phyloP scores from a whole-genome alignment of 495 filamentous ascomycete genomes.

The Clavariopsis aquatica region DNA sequence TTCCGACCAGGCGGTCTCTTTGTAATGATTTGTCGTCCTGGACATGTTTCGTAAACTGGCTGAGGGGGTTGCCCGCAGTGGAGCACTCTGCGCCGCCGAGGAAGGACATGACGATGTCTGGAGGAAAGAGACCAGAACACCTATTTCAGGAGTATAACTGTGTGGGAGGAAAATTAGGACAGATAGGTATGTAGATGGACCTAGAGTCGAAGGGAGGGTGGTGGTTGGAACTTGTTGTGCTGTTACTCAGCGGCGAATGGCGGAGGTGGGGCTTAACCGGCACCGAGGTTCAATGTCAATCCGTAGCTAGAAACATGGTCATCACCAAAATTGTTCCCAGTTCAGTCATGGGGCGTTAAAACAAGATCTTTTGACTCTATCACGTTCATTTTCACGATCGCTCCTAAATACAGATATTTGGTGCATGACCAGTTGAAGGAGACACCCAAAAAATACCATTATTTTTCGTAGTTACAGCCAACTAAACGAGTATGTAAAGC shows the following conservation, averaged over 20 bases:
- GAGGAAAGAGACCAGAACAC: background rate
- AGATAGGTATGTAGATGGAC: background rate
- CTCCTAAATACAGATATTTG: no score
- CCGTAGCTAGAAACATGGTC: no score
- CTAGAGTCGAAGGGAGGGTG: background rate
- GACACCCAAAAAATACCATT: background rate
- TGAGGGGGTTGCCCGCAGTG: conserved; percentile 91
- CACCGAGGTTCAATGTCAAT: background rate
- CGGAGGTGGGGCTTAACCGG: background rate
- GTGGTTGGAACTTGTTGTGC: background rate
- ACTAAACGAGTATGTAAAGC: conserved; percentile 1
- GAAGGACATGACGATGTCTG: conserved; percentile 70
- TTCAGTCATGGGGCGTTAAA: no score
- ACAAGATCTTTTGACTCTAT: no score
- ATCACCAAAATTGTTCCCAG: no score
- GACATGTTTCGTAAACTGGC: conserved; percentile 93
- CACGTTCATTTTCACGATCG: no score
- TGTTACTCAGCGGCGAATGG: background rate
- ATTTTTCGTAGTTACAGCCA: background rate
- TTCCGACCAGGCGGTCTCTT: conserved; percentile 78
- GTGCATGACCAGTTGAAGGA: no score
- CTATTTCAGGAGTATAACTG: background rate
- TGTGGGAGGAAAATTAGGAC: background rate
- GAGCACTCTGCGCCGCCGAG: conserved; percentile 95
- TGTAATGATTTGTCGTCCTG: conserved; percentile 93